Percentiles rank a stretch among this genome's conserved stretches.
These are phyloP conservation scores for Lipomyces chichibuensis DNA, from an alignment of 805 yeast genomes.

Conservation along the genomic window DNA sequence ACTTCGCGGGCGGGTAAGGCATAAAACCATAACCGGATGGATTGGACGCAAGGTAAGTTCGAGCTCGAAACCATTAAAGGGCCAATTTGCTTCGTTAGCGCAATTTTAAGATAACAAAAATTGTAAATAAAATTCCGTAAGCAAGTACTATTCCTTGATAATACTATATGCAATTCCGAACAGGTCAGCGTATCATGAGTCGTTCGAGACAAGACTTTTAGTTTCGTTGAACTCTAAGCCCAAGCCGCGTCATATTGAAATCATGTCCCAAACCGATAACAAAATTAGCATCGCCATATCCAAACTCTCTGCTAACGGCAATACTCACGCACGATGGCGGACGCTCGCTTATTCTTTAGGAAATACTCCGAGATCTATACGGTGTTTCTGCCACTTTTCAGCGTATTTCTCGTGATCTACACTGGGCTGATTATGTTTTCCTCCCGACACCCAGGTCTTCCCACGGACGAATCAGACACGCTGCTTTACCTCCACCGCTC, in stretches of 20 bases:
- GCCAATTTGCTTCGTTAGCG: not conserved
- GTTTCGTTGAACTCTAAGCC: not conserved
- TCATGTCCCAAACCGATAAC: not conserved
- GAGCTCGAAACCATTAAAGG: not conserved
- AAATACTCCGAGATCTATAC: conserved; percentile 35
- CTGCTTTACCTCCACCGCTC: conserved; percentile 41
- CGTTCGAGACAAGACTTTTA: too few relatives aligned
- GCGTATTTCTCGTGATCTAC: conserved; percentile 21
- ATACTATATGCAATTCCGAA: too few relatives aligned
- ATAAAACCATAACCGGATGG: too few relatives aligned
- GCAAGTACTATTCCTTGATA: not conserved
- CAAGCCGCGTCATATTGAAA: not conserved
- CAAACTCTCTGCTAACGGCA: not conserved
- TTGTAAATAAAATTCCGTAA: not conserved
- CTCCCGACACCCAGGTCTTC: conserved; percentile 7
- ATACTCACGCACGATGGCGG: not conserved
- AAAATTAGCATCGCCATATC: not conserved
- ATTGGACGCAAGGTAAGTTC: not conserved
- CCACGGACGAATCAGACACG: conserved; percentile 11
- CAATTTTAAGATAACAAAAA: too few relatives aligned
- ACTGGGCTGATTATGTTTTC: conserved; percentile 11
- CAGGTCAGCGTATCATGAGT: not conserved
- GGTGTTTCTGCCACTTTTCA: conserved; percentile 31
- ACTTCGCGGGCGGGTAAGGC: too few relatives aligned
- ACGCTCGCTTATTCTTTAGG: conserved; percentile 19